Conservation (phyloP, 2,329 filamentous ascomycete genomes). For the Clarireedia hainanense region DNA sequence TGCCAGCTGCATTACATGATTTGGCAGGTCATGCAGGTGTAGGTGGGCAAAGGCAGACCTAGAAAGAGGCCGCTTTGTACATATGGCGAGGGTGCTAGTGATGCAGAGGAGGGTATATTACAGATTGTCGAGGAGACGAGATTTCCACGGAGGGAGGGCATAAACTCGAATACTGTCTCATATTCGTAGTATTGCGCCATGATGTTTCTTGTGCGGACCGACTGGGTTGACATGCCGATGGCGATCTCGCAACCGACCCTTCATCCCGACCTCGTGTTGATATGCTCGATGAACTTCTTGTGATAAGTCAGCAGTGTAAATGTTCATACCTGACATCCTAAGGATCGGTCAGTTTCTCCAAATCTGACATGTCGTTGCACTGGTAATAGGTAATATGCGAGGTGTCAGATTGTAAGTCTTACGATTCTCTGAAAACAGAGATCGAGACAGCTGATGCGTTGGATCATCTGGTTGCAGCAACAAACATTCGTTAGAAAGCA, state of each 20-base stretch:
- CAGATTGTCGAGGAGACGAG: too few species aligned
- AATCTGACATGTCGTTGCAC: conserved; percentile 1
- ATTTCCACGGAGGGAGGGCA: too few species aligned
- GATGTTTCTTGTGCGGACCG: neutral
- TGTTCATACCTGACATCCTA: neutral
- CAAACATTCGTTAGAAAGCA: neutral
- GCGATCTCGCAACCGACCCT: neutral
- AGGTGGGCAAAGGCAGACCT: too few species aligned
- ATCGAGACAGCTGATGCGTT: neutral
- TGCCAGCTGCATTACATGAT: neutral
- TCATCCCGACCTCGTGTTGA: neutral
- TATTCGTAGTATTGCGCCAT: neutral
- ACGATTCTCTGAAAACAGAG: too few species aligned
- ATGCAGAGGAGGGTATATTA: too few species aligned
- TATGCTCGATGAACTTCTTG: neutral
- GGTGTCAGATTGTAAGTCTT: neutral
- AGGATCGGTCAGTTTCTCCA: conserved; percentile 4
- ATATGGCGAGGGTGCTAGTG: too few species aligned
- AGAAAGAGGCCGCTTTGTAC: neutral
- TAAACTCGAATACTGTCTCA: too few species aligned
- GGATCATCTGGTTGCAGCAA: neutral
- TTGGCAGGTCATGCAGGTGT: neutral
- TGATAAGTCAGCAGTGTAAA: neutral
- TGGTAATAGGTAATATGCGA: neutral
- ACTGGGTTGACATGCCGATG: neutral